phyloP scores from a whole-genome alignment of 1,284 basidiomycete genomes.

The Leccinum angustisporum region DNA sequence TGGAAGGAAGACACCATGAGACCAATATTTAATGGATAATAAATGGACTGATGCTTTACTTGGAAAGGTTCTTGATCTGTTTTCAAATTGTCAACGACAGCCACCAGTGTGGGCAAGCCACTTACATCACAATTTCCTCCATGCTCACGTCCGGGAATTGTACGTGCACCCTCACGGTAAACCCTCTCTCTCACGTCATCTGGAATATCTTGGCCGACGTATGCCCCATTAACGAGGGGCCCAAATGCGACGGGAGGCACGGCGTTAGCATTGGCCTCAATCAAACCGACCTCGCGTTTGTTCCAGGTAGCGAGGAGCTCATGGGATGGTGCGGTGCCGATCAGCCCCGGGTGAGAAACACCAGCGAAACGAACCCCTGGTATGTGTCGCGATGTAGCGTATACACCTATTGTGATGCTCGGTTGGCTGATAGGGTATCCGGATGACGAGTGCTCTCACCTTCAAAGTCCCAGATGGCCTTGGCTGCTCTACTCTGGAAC shows the following conservation, averaged over 20 bases:
- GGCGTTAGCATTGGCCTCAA: slow-evolving; percentile 50
- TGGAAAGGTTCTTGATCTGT: slow-evolving; percentile 74
- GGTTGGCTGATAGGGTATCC: background rate
- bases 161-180: slow-evolving; percentile 68
- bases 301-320: slow-evolving; percentile 77
- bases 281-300: slow-evolving; percentile 67
- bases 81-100: slow-evolving; percentile 3
- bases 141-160: slow-evolving; percentile 75
- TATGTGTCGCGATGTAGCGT: slow-evolving; percentile 33
- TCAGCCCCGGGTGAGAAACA: slow-evolving; percentile 73
- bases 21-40: background rate
- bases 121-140: slow-evolving; percentile 80
- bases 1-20: slow-evolving; percentile 21
- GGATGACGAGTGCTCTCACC: slow-evolving; percentile 35
- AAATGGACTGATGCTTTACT: slow-evolving; percentile 32
- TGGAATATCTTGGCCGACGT: slow-evolving; percentile 66
- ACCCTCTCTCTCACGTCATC: slow-evolving; percentile 55
- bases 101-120: slow-evolving; percentile 5
- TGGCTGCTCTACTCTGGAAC: slow-evolving; percentile 69
- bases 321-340: slow-evolving; percentile 73
- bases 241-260: slow-evolving; percentile 70
- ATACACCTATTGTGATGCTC: slow-evolving; percentile 9
- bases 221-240: slow-evolving; percentile 60
- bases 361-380: slow-evolving; percentile 80
- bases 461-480: slow-evolving; percentile 81